Base-by-base conservation (phyloP, 257 asterid genomes). In the Eustoma russellianum region DNA sequence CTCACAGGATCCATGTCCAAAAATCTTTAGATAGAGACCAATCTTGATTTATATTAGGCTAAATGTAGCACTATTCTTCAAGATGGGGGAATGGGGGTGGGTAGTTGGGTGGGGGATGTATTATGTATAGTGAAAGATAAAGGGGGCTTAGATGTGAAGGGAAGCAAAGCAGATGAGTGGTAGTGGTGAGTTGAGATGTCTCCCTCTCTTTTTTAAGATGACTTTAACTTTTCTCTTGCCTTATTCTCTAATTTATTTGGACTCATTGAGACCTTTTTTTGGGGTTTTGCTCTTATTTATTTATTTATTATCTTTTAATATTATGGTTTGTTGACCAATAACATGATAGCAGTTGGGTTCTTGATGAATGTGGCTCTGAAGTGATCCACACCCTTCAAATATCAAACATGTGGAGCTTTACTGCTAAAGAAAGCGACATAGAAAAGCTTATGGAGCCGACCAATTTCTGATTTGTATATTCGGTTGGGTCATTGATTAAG, bases 81-180 rank as follows among this genome's bases (percentile, higher is more conserved):
- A 59, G 46, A 50, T 13, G 41, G 55, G 52, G 52, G n/a, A 47
- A 48, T 30, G 7, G 38, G 46, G 19, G 43, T 19, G 46, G 34
- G 58, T 44, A 17, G 33, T 12, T 15, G 15, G 30, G 34, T 17
- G 52, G 40, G 52, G 35, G 45, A 40, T 59, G 66, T 67, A 19
- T 18, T 33, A 35, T 14, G 75, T 46, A 53, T 55, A 70, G 54
- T 48, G 51, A 16, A 28, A 55, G 43, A 53, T 5, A 19, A 74
- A 61, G 62, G 52, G 70, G 65, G 76, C 83, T 75, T 74, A 58
- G 78, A 76, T 70, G 81, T 55, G 57, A 77, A 71, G 80, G 66
- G 70, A 70, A 61, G 68, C 13, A 66, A 46, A 57, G 61, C 45
- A 65, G 57, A 16, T 18, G 28, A 56, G 53, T 0, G 65, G 14